Conservation (phyloP, 176 grass and related monocot genomes). For the Chloris gayana region DNA sequence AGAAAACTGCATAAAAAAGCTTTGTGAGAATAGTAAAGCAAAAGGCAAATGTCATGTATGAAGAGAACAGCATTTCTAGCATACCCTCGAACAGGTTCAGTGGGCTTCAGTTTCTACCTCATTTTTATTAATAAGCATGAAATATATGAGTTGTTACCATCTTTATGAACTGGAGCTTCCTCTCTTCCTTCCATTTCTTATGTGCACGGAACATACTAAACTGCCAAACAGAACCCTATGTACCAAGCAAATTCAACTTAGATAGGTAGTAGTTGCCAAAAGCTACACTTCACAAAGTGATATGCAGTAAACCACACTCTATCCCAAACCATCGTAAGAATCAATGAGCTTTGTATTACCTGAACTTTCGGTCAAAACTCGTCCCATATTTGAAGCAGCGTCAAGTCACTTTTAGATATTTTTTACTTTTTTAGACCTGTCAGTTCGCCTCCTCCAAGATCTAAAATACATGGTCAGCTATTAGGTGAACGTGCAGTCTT, state of each 20-base stretch:
- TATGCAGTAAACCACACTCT: background rate
- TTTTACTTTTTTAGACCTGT: background rate
- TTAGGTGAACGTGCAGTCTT: slow-evolving; percentile 13
- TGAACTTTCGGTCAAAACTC: background rate
- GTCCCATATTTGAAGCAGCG: background rate
- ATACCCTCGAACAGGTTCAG: background rate
- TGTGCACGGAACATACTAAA: background rate
- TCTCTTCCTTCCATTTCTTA: background rate
- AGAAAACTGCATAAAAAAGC: background rate
- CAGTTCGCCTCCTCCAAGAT: background rate
- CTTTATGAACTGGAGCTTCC: background rate
- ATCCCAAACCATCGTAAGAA: slow-evolving; percentile 5
- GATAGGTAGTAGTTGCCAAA: background rate
- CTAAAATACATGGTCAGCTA: slow-evolving; percentile 13
- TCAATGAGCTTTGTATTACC: background rate
- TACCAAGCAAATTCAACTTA: background rate
- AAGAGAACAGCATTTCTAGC: background rate
- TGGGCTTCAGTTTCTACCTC: background rate
- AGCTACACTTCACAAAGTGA: background rate
- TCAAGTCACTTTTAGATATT: background rate
- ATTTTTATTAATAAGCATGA: background rate
- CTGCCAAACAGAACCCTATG: background rate
- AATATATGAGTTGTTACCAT: background rate
- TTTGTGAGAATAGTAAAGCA: background rate
- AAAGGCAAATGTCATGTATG: background rate